Evolutionary conservation across 1,139 yeast species (phyloP), one percentile per base, ranked within the genome.

Genomic region (Suhomyces yuchorum): DNA sequence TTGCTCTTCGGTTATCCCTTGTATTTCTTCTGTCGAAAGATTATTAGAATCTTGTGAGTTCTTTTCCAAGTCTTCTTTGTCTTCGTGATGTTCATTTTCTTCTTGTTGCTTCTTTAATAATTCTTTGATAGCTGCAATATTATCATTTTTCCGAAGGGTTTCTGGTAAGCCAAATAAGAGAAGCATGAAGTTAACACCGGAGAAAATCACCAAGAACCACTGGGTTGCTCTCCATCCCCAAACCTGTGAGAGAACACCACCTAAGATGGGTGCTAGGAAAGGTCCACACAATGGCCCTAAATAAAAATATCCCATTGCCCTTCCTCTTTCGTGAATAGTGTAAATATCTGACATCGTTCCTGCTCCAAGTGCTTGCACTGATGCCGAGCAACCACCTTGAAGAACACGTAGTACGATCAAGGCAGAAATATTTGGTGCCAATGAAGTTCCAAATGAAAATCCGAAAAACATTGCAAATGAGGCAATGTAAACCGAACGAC

Each of bases 221-320:
- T 87, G 95, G 3, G 96, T 87, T 2, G 93, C 89, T 61, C 96
- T 74, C 96, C 96, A 90, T 6, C 89, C 89, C 85, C 91, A 87
- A 9, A 75, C 77, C 43, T 78, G 72, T 4, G 88, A 80, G 22
- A 90, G 78, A 1, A 84, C 82, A 51, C 96, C 95, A 44, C 96
- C 96, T 40, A 89, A 65, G 26, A 89, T 84, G 0, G 97, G 97
- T 9, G 95, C 84, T 7, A 87, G 56, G 49, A 90, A 73, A 0
- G 96, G 96, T 0, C 96, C 96, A 61, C 85, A 76, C 38, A 90
- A 73, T 0, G 96, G 91, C 0, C 96, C 96, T 40, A 89, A 69
- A 60, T 89, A 90, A 58, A 82, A 90, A 55, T 82, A 73, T 0
- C 96, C 96, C 84, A 90, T 80, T 11, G 95, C 95, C 6, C 75